These are phyloP conservation scores for Nitzschia sp. DNA, from an alignment of 108 stramenopile genomes.

Conservation along the genomic window DNA sequence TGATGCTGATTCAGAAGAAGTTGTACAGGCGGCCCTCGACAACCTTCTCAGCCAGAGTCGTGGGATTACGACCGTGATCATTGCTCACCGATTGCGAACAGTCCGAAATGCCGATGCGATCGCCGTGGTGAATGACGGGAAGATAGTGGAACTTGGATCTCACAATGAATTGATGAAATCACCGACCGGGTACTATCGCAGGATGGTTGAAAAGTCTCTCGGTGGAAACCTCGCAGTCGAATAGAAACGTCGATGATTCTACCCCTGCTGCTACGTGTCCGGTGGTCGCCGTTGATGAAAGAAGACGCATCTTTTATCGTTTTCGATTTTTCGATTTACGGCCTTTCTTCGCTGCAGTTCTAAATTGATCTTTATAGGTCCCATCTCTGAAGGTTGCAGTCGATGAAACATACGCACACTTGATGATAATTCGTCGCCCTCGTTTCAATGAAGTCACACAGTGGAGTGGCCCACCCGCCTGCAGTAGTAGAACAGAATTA, in stretches of 20 bases:
- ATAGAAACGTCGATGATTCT: neutral
- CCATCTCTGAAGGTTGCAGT: constrained; percentile 32
- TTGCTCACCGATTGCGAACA: constrained; percentile 89
- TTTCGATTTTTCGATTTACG: neutral
- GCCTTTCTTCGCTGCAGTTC: neutral
- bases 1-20: constrained; percentile 73
- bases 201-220: constrained; percentile 43
- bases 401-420: constrained; percentile 44
- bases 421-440: constrained; percentile 52
- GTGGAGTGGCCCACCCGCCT: constrained; percentile 51
- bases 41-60: constrained; percentile 45
- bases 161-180: constrained; percentile 74
- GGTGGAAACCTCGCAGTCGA: constrained; percentile 22
- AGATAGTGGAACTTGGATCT: constrained; percentile 74
- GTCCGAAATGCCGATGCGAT: constrained; percentile 85
- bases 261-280: neutral
- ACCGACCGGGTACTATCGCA: constrained; percentile 30
- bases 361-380: constrained; percentile 8
- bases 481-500: constrained; percentile 44
- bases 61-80: constrained; percentile 60
- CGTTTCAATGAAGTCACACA: constrained; percentile 53
- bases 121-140: constrained; percentile 67
- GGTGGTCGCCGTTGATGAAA: no score
- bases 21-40: constrained; percentile 83
- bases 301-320: no score